Evolutionary conservation across 176 grass and related monocot genomes (phyloP).

Genomic region (Themeda triandra): DNA sequence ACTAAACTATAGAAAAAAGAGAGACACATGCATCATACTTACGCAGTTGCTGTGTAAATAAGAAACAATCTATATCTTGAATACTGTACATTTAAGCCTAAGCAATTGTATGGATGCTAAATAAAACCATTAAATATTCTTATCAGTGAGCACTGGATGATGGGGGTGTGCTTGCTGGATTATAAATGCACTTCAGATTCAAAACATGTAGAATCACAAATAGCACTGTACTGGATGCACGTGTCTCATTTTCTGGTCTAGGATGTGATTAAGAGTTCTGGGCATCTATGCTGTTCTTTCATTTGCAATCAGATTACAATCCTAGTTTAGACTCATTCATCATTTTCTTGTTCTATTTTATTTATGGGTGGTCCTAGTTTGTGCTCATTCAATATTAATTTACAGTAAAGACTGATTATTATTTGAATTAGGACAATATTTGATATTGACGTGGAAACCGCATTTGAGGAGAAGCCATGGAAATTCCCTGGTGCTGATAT

Average conservation of each 20-base stretch:
- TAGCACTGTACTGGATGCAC: not conserved
- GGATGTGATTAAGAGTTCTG: not conserved
- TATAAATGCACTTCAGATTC: not conserved
- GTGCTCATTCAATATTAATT: constrained; percentile 11
- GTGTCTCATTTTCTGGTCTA: not conserved
- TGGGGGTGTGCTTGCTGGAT: not conserved
- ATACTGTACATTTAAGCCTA: not conserved
- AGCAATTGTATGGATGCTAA: not conserved
- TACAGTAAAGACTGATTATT: constrained; percentile 4
- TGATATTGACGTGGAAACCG: constrained; percentile 74
- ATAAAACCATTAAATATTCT: not conserved
- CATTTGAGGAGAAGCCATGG: constrained; percentile 99
- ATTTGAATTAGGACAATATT: constrained; percentile 69
- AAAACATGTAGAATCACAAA: not conserved
- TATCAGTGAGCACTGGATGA: not conserved
- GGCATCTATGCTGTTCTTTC: not conserved
- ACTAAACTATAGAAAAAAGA: not conserved
- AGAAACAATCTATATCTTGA: not conserved
- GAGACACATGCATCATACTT: not conserved
- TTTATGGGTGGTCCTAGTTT: not conserved
- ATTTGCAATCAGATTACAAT: not conserved
- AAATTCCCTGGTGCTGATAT: constrained; percentile 79
- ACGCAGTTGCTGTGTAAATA: not conserved
- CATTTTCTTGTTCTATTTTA: constrained; percentile 14
- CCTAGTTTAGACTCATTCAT: not conserved